These are phyloP conservation scores for Dactylellina haptotyla DNA, from an alignment of 2,329 filamentous ascomycete genomes.

Conservation along the genomic window DNA sequence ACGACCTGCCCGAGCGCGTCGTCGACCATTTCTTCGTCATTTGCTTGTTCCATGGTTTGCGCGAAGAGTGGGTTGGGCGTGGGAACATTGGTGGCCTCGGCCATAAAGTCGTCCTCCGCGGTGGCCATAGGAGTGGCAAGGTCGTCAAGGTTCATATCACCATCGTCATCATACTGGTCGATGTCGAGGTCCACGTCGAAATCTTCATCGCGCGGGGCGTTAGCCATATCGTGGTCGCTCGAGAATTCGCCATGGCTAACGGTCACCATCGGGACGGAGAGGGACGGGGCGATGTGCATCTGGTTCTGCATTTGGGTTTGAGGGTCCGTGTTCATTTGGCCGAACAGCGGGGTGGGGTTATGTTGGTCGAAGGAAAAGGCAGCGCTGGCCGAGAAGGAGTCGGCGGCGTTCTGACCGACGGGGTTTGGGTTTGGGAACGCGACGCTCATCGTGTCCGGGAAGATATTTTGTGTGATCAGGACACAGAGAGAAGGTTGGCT, in stretches of 20 bases:
- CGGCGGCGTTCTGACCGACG: conserved; percentile 17
- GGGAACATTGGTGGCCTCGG: conserved; percentile 6
- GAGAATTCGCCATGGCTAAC: conserved; percentile 28
- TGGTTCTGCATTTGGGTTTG: conserved; percentile 16
- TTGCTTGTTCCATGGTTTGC: conserved; percentile 17
- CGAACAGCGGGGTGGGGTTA: conserved; percentile 38
- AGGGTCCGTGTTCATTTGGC: conserved; percentile 24
- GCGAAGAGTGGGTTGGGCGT: conserved; percentile 20
- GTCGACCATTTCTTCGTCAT: conserved; percentile 51
- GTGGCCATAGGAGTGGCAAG: conserved; percentile 40
- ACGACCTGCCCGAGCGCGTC: conserved; percentile 27
- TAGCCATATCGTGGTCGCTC: conserved; percentile 40
- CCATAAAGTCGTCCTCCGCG: conserved; percentile 39
- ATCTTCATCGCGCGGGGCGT: conserved; percentile 49
- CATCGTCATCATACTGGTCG: conserved; percentile 40
- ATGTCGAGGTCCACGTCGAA: conserved; percentile 48
- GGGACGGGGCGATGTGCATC: conserved; percentile 11
- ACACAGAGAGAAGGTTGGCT: neutral
- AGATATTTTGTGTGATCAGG: no score
- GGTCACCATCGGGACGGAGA: conserved; percentile 37
- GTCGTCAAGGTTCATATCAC: conserved; percentile 40
- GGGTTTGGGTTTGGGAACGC: conserved; percentile 41
- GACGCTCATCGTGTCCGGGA: conserved; percentile 41
- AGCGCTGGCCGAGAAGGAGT: conserved; percentile 45
- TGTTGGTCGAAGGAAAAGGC: conserved; percentile 52